phyloP scores from a whole-genome alignment of 2,329 filamentous ascomycete genomes.

The Fonsecaea monophora region DNA sequence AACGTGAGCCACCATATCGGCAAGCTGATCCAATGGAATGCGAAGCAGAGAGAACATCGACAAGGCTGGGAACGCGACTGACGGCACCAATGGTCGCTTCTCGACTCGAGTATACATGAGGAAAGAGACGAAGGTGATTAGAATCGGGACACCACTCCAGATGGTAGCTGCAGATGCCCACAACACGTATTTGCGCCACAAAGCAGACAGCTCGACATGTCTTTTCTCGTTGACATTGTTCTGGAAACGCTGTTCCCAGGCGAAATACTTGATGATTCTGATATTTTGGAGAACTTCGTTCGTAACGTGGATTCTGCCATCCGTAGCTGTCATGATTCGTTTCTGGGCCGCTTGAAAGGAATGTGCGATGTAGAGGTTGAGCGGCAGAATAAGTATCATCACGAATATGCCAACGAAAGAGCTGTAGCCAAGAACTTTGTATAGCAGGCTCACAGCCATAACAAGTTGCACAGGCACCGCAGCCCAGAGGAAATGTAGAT shows the following conservation, averaged over 20 bases:
- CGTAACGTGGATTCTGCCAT: slow-evolving; percentile 93
- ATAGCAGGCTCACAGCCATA: slow-evolving; percentile 81
- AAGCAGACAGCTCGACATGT: slow-evolving; percentile 73
- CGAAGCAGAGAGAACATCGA: slow-evolving; percentile 94
- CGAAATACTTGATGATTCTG: slow-evolving; percentile 98
- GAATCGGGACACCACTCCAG: slow-evolving; percentile 93
- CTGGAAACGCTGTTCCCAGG: slow-evolving; percentile 93
- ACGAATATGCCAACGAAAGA: slow-evolving; percentile 91
- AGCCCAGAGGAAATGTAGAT: slow-evolving; percentile 94
- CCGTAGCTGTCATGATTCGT: slow-evolving; percentile 87
- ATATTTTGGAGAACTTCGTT: slow-evolving; percentile 98
- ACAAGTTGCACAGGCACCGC: slow-evolving; percentile 86
- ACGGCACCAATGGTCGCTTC: slow-evolving; percentile 86
- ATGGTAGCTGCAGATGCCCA: slow-evolving; percentile 92
- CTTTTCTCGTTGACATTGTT: slow-evolving; percentile 89
- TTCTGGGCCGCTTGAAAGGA: slow-evolving; percentile 88
- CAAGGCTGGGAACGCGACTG: slow-evolving; percentile 92
- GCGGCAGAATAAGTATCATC: slow-evolving; percentile 84
- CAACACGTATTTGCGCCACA: slow-evolving; percentile 83
- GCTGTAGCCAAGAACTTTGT: slow-evolving; percentile 87
- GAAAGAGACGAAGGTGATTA: slow-evolving; percentile 98
- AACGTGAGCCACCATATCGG: slow-evolving; percentile 98
- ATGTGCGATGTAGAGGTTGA: slow-evolving; percentile 88
- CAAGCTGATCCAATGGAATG: slow-evolving; percentile 91
- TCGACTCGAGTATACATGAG: slow-evolving; percentile 90